Base-by-base conservation (phyloP, 176 grass and related monocot genomes). In the Juncus effusus region DNA sequence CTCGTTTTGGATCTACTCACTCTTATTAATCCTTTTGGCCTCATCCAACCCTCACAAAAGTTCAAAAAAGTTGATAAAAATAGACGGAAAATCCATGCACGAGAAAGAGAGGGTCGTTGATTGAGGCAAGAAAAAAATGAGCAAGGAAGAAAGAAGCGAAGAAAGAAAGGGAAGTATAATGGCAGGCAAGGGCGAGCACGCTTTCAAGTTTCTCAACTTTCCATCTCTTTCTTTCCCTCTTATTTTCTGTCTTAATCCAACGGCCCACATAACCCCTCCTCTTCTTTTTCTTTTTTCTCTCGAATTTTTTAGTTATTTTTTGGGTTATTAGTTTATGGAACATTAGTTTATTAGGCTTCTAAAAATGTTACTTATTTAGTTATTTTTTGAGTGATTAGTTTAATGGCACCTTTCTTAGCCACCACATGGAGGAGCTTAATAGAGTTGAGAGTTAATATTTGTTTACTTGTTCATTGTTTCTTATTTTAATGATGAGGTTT, bases 171-270 rank as follows among this genome's bases (percentile, higher is more conserved):
- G 10, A 64, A 64, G 38, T 69, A 71, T 55, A 99, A 90, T 99
- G 94, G 94, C 88, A 80, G 94, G 88, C 88, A 99, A 89, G 85
- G 88, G 85, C 88, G 92, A 89, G 85, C 94, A 84, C 80, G 88
- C 94, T 79, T 86, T 89, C 80, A 89, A 86, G 90, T 73, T 28
- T 28, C 63, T 80, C 64, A 62, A 57, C 85, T 73, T 81, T 84
- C 81, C 81, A 80, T 83, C 87, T 62, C 42, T 61, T 55, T 88
- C 77, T 79, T 56, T 85, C 72, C 28, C 85, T 90, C 87, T 78
- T 81, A 50, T 63, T 72, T 64, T 36, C 74, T 52, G 70, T 76
- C 82, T 12, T 59, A 15, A 79, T 65, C 52, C 11, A 40, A 51
- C 15, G 55, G 45, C 61, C n/a, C 60, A 68, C 62, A 36, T 63